A percentile compares a stretch with the other conserved stretches of the same genome.
Evolutionary conservation across 495 filamentous ascomycete genomes (phyloP).

Genomic region (Cercophora sp.): DNA sequence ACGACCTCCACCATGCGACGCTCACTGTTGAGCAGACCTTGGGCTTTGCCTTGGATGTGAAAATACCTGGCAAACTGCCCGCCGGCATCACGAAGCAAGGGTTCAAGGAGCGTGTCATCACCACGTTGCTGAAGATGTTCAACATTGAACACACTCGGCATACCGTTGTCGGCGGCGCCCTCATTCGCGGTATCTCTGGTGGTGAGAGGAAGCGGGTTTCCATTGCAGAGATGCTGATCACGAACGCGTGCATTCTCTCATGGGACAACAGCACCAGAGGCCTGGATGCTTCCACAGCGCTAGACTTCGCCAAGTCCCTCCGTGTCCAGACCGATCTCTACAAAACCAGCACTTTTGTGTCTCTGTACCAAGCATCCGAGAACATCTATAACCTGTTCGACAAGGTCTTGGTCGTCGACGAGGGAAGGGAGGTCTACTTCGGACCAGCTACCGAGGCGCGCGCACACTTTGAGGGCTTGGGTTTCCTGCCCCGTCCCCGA

Average conservation of each 20-base stretch:
- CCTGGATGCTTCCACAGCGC: slow-evolving; percentile 76
- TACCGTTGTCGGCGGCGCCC: slow-evolving; percentile 77
- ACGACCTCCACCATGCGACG: slow-evolving; percentile 76
- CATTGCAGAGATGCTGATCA: slow-evolving; percentile 70
- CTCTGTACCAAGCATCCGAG: slow-evolving; percentile 79
- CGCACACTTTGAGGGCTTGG: slow-evolving; percentile 75
- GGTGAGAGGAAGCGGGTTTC: slow-evolving; percentile 78
- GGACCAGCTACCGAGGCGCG: slow-evolving; percentile 66
- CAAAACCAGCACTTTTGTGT: slow-evolving; percentile 74
- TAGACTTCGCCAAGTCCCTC: slow-evolving; percentile 68
- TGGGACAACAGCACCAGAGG: slow-evolving; percentile 88
- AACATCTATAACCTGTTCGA: slow-evolving; percentile 84
- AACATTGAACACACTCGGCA: slow-evolving; percentile 79
- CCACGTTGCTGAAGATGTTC: slow-evolving; percentile 77
- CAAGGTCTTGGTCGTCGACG: slow-evolving; percentile 80
- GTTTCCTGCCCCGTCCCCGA: slow-evolving; percentile 72
- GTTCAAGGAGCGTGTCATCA: slow-evolving; percentile 67
- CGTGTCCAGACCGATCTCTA: slow-evolving; percentile 75
- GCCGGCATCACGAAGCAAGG: slow-evolving; percentile 59
- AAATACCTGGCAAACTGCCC: slow-evolving; percentile 69
- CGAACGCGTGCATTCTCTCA: slow-evolving; percentile 64
- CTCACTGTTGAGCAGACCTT: slow-evolving; percentile 82
- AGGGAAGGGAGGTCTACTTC: slow-evolving; percentile 76
- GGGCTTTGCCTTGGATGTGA: slow-evolving; percentile 76
- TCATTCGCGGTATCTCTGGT: slow-evolving; percentile 79